Conservation (phyloP, 2,329 filamentous ascomycete species). For the Dactylellina haptotyla region DNA sequence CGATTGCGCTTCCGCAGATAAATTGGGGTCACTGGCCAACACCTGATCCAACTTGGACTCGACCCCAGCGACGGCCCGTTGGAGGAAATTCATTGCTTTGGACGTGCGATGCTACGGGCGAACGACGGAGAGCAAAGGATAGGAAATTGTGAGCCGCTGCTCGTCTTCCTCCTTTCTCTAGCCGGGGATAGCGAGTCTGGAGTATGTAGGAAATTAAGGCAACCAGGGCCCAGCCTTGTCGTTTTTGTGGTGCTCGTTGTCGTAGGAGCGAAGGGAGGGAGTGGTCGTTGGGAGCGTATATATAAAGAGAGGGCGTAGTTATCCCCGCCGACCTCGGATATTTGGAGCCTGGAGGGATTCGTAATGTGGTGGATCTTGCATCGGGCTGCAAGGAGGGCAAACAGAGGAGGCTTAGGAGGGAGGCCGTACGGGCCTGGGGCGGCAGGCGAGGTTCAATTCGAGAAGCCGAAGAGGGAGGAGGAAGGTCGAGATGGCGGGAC, state of each 20-base stretch:
- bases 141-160: not conserved
- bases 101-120: not conserved
- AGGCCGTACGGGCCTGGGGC: not conserved
- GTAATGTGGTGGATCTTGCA: constrained; percentile 8
- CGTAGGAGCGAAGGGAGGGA: not conserved
- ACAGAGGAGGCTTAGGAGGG: not conserved
- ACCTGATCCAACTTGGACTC: constrained; percentile 94
- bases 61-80: constrained; percentile 90
- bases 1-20: constrained; percentile 60
- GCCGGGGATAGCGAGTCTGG: too few relatives aligned
- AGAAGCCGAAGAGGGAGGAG: not conserved
- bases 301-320: constrained; percentile 20
- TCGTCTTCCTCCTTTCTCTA: too few relatives aligned
- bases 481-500: not conserved
- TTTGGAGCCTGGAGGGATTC: constrained; percentile 1
- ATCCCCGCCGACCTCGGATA: constrained; percentile 34
- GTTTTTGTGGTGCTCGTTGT: not conserved
- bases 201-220: too few relatives aligned
- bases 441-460: not conserved
- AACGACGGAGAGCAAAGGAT: not conserved
- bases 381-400: not conserved
- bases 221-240: not conserved
- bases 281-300: not conserved
- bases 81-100: constrained; percentile 69
- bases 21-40: constrained; percentile 74